phyloP scores from a whole-genome alignment of 1,284 basidiomycete genomes.

The Cutaneotrichosporon daszewskae region DNA sequence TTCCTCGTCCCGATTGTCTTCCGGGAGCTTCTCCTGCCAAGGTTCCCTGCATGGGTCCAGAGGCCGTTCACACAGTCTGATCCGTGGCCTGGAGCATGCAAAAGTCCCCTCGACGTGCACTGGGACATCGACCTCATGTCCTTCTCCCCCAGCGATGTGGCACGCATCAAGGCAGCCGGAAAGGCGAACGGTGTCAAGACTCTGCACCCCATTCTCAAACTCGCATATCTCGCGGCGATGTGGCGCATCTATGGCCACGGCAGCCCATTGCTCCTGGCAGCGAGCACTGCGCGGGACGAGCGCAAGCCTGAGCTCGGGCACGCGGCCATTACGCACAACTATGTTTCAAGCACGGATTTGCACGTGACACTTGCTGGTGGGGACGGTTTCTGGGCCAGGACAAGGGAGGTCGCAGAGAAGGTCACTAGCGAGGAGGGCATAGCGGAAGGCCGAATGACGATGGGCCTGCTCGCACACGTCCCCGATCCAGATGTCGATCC shows the following conservation, averaged over 20 bases:
- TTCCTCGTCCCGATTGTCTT: conserved; percentile 27
- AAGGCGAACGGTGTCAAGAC: conserved; percentile 25
- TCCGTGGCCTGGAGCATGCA: conserved; percentile 23
- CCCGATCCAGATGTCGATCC: conserved; percentile 21
- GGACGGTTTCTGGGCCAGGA: conserved; percentile 25
- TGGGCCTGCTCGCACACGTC: conserved; percentile 33
- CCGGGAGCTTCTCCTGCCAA: conserved; percentile 30
- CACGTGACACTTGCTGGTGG: conserved; percentile 4
- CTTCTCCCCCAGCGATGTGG: conserved; percentile 12
- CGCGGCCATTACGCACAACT: conserved; percentile 28
- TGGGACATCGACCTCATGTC: conserved; percentile 16
- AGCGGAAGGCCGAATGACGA: conserved; percentile 16
- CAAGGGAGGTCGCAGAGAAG: neutral
- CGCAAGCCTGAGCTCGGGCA: conserved; percentile 22
- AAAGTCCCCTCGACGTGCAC: neutral
- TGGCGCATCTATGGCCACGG: conserved; percentile 16
- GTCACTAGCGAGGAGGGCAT: neutral
- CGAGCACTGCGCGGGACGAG: conserved; percentile 20
- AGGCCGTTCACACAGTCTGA: conserved; percentile 12
- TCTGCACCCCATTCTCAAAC: conserved; percentile 32
- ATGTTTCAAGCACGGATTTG: conserved; percentile 20
- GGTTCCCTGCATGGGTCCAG: conserved; percentile 29
- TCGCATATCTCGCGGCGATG: conserved; percentile 25
- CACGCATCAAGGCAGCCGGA: conserved; percentile 17
- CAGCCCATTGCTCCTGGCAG: conserved; percentile 2